Conservation (phyloP, 1,284 basidiomycete genomes). For the Hemileia vastatrix region DNA sequence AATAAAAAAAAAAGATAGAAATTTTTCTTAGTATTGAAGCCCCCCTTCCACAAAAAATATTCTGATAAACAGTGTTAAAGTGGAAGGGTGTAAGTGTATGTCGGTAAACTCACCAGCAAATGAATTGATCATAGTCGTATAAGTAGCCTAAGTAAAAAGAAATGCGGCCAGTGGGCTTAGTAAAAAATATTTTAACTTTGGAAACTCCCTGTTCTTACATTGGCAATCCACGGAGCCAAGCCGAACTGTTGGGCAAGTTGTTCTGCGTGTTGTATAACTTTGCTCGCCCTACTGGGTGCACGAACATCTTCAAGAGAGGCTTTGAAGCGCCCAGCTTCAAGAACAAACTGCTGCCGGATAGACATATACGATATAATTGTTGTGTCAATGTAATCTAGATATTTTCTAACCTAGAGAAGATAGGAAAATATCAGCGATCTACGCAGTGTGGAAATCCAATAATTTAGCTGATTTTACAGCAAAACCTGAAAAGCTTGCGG, state of each 20-base stretch:
- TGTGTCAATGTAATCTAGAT: slow-evolving; percentile 15
- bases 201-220: not conserved
- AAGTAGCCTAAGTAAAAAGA: not conserved
- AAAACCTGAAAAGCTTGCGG: no score
- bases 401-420: slow-evolving; percentile 6
- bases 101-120: slow-evolving; percentile 4
- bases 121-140: not conserved
- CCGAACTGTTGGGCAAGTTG: not conserved
- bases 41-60: no score
- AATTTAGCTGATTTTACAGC: no score
- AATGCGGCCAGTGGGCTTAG: not conserved
- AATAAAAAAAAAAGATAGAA: no score
- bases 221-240: slow-evolving; percentile 16
- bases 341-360: slow-evolving; percentile 17
- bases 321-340: slow-evolving; percentile 21
- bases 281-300: not conserved
- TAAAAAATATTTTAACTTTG: not conserved
- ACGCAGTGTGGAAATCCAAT: no score
- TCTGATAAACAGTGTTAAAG: no score
- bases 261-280: slow-evolving; percentile 9
- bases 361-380: slow-evolving; percentile 17
- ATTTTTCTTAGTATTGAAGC: no score
- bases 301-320: slow-evolving; percentile 5
- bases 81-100: no score
- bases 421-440: no score